Evolutionary conservation across 202 grass and related monocot genomes (phyloP).

Genomic region (Schoenoplectus tabernaemontani): DNA sequence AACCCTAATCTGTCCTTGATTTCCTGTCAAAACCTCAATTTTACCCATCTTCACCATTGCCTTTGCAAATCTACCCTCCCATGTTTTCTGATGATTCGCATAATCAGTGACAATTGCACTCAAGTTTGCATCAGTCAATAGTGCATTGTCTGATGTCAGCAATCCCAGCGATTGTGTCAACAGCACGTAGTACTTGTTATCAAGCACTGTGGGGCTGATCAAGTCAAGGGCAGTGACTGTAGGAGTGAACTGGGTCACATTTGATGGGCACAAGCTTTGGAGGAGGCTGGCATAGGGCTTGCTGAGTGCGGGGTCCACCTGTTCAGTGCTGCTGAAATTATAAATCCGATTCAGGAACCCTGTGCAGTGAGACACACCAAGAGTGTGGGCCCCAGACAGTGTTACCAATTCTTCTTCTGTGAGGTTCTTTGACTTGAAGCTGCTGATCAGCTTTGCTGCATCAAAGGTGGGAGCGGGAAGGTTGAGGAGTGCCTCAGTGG

Average conservation of each 20-base stretch:
- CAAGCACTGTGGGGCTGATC: slow-evolving; percentile 31
- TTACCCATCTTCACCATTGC: slow-evolving; percentile 71
- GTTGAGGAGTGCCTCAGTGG: background rate
- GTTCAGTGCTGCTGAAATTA: slow-evolving; percentile 31
- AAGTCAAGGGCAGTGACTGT: slow-evolving; percentile 36
- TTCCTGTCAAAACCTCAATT: slow-evolving; percentile 32
- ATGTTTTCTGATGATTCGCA: slow-evolving; percentile 24
- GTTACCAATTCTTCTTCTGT: slow-evolving; percentile 39
- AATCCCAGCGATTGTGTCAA: slow-evolving; percentile 36
- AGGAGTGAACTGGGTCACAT: slow-evolving; percentile 25
- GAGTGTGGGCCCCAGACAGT: slow-evolving; percentile 55
- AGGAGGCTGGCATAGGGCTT: slow-evolving; percentile 47
- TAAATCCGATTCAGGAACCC: slow-evolving; percentile 36
- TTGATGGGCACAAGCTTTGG: slow-evolving; percentile 30
- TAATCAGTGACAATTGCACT: slow-evolving; percentile 32
- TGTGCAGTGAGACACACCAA: slow-evolving; percentile 51
- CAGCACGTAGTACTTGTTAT: slow-evolving; percentile 68
- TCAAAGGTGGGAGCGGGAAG: slow-evolving; percentile 29
- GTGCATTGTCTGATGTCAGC: slow-evolving; percentile 37
- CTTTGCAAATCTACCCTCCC: slow-evolving; percentile 26
- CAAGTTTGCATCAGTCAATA: slow-evolving; percentile 38
- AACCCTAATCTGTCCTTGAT: slow-evolving; percentile 47
- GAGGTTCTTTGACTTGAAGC: slow-evolving; percentile 47
- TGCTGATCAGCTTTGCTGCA: slow-evolving; percentile 21
- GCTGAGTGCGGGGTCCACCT: slow-evolving; percentile 36